Conservation (phyloP, 2,329 filamentous ascomycete species). For the Fusarium fujikuroi region DNA sequence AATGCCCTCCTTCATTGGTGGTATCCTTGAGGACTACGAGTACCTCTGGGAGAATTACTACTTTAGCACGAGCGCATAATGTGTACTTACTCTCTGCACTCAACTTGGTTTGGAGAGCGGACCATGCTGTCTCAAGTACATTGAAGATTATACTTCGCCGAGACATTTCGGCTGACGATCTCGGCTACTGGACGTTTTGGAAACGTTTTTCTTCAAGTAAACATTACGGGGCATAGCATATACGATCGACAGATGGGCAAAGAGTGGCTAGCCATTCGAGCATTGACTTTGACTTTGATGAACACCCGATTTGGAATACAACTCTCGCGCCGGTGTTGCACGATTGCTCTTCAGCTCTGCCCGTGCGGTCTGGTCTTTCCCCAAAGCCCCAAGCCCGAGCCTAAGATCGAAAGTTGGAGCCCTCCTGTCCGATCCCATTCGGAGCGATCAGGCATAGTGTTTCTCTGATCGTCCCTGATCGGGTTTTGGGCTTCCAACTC, state of each 20-base stretch:
- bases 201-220: not conserved
- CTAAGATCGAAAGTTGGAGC: slow-evolving; percentile 11
- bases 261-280: not conserved
- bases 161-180: slow-evolving; percentile 11
- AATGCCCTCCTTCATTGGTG: slow-evolving; percentile 82
- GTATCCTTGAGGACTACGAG: slow-evolving; percentile 94
- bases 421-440: slow-evolving; percentile 20
- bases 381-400: not conserved
- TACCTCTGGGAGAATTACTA: slow-evolving; percentile 99
- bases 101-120: not conserved
- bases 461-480: slow-evolving; percentile 1
- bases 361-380: slow-evolving; percentile 8
- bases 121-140: slow-evolving; percentile 18
- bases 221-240: not conserved
- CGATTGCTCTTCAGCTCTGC: slow-evolving; percentile 9
- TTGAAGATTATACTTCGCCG: not conserved
- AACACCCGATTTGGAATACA: slow-evolving; percentile 22
- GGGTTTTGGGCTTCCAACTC: not conserved
- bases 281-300: slow-evolving; percentile 6
- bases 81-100: not conserved
- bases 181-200: slow-evolving; percentile 12
- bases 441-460: slow-evolving; percentile 10
- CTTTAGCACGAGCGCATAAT: slow-evolving; percentile 71
- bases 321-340: slow-evolving; percentile 23
- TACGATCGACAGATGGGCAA: slow-evolving; percentile 17